A percentile compares a stretch with the other conserved stretches of the same genome.
phyloP scores from a whole-genome alignment of 176 grass and related monocot genomes.

The Ensete glaucum region DNA sequence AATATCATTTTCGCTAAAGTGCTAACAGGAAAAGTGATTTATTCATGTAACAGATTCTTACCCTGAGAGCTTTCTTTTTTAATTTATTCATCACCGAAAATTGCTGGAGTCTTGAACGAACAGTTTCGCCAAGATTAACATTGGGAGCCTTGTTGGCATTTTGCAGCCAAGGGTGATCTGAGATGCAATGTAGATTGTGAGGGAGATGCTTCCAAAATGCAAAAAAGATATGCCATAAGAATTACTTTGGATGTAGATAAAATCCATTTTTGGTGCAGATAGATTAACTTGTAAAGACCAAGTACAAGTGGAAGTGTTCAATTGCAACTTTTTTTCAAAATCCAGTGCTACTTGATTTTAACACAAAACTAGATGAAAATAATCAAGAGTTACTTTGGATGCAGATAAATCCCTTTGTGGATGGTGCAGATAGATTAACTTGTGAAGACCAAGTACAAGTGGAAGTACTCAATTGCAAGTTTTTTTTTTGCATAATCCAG shows the following conservation, averaged over 20 bases:
- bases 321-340: too few relatives aligned
- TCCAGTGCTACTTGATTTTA: too few relatives aligned
- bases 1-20: background rate
- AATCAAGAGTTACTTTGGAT: background rate
- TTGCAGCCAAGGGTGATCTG: constrained; percentile 19
- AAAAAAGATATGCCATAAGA: background rate
- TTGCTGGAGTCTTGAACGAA: constrained; percentile 16
- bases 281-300: too few relatives aligned
- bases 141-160: constrained; percentile 17
- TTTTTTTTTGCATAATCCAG: too few relatives aligned
- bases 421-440: too few relatives aligned
- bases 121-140: constrained; percentile 17
- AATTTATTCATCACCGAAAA: constrained; percentile 19
- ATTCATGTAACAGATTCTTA: background rate
- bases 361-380: too few relatives aligned
- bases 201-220: background rate
- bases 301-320: too few relatives aligned
- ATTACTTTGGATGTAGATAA: background rate
- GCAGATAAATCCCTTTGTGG: too few relatives aligned
- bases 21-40: background rate
- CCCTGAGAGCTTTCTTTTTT: constrained; percentile 21
- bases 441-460: too few relatives aligned
- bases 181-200: background rate
- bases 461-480: too few relatives aligned
- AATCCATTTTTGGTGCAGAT: too few relatives aligned